phyloP scores from a whole-genome alignment of 2,329 filamentous ascomycete genomes.

The Penicillium brasilianum region DNA sequence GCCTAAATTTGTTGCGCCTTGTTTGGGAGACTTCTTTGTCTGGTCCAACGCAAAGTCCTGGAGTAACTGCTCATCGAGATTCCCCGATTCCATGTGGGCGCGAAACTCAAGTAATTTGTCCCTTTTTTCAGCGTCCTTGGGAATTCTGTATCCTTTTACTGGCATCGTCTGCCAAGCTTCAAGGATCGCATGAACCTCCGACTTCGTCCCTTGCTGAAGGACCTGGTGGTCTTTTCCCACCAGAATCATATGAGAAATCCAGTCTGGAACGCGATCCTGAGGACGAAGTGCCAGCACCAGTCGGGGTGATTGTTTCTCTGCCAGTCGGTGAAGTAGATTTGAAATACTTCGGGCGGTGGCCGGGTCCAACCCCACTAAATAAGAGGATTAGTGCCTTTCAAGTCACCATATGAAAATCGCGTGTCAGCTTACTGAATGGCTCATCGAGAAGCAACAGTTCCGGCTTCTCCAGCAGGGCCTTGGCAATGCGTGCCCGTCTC shows the following conservation, averaged over 20 bases:
- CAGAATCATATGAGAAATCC: conserved; percentile 84
- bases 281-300: conserved; percentile 79
- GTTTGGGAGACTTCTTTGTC: conserved; percentile 20
- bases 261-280: conserved; percentile 84
- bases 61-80: conserved; percentile 34
- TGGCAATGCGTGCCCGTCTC: conserved; percentile 82
- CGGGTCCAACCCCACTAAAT: conserved; percentile 83
- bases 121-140: conserved; percentile 13
- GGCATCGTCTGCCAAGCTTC: conserved; percentile 37
- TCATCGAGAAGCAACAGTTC: conserved; percentile 88
- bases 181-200: conserved; percentile 58
- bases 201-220: conserved; percentile 67
- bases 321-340: conserved; percentile 70
- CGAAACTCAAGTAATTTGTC: conserved; percentile 19
- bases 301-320: conserved; percentile 68
- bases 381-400: conserved; percentile 1
- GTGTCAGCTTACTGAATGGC: conserved; percentile 71
- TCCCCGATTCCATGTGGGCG: conserved; percentile 26
- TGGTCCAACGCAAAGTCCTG: conserved; percentile 31
- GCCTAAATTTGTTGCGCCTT: conserved; percentile 30
- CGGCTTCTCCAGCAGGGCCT: conserved; percentile 77
- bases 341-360: conserved; percentile 75
- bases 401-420: not conserved
- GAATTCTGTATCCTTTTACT: conserved; percentile 3
- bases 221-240: conserved; percentile 71